Conservation (phyloP, 1,284 basidiomycete species). For the Ustilago esculenta region DNA sequence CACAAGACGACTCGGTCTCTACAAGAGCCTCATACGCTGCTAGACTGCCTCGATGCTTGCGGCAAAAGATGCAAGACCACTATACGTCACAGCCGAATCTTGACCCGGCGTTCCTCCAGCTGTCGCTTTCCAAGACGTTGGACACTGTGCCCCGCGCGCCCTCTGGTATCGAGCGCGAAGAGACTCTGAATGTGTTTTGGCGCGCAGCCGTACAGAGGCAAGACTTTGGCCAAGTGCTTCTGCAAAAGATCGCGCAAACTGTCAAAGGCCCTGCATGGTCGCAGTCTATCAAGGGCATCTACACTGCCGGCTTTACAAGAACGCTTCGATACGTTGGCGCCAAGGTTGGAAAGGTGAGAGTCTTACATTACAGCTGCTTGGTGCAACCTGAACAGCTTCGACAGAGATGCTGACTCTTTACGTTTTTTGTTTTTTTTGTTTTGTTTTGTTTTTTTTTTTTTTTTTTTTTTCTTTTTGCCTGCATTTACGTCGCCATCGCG, state of each 20-base stretch:
- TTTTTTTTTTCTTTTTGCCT: neutral
- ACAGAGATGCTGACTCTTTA: neutral
- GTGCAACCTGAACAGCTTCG: neutral
- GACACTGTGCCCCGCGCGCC: constrained; percentile 31
- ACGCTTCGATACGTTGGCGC: constrained; percentile 60
- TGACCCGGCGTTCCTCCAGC: constrained; percentile 53
- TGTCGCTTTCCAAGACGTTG: constrained; percentile 50
- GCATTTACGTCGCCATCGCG: no score
- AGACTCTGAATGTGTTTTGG: constrained; percentile 49
- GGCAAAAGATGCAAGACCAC: constrained; percentile 50
- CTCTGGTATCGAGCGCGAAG: constrained; percentile 28
- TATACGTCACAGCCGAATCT: constrained; percentile 46
- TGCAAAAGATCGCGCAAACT: constrained; percentile 49
- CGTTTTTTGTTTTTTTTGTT: neutral
- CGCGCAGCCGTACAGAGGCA: constrained; percentile 47
- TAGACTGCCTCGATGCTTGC: constrained; percentile 50
- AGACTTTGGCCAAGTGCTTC: constrained; percentile 53
- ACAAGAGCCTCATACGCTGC: constrained; percentile 49
- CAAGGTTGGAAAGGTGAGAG: constrained; percentile 62
- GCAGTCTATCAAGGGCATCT: constrained; percentile 64
- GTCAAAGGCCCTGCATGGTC: constrained; percentile 58
- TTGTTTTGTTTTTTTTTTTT: no score
- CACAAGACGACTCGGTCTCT: constrained; percentile 52
- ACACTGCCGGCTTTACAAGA: constrained; percentile 61
- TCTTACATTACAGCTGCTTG: no score